A percentile compares a stretch with the other conserved stretches of the same genome.
phyloP scores from a whole-genome alignment of 495 filamentous ascomycete genomes.

The Xylaria sp. region DNA sequence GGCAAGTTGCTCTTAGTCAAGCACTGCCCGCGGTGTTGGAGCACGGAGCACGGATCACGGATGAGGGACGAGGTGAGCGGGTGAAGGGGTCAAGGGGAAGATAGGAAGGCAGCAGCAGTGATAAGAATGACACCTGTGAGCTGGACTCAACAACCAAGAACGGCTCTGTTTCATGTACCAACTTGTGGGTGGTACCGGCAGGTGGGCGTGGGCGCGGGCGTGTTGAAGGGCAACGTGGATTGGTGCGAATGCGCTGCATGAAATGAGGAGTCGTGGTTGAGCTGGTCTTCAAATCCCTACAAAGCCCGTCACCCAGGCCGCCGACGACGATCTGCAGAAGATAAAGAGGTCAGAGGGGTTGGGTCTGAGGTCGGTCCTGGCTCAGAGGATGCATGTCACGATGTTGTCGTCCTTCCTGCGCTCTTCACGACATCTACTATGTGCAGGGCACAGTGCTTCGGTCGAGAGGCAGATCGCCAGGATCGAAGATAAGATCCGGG shows the following conservation, averaged over 20 bases:
- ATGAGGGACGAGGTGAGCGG: slow-evolving; percentile 25
- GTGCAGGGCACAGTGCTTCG: not conserved
- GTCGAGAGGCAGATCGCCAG: slow-evolving; percentile 9
- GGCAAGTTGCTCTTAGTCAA: slow-evolving; percentile 8
- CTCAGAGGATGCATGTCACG: slow-evolving; percentile 5
- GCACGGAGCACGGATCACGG: no score
- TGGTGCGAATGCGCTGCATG: slow-evolving; percentile 27
- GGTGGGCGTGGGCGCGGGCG: slow-evolving; percentile 22
- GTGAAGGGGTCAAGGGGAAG: slow-evolving; percentile 16
- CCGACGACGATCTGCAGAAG: not conserved
- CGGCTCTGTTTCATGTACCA: slow-evolving; percentile 16
- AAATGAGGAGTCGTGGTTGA: slow-evolving; percentile 24
- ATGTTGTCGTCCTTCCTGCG: not conserved
- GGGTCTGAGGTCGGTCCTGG: slow-evolving; percentile 1
- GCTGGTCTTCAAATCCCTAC: slow-evolving; percentile 11
- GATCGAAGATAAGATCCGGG: slow-evolving; percentile 25
- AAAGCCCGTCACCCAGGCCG: slow-evolving; percentile 16
- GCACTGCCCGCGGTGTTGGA: slow-evolving; percentile 17
- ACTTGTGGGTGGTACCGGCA: slow-evolving; percentile 21
- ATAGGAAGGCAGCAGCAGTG: slow-evolving; percentile 12
- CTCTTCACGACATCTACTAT: not conserved
- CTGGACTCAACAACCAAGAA: slow-evolving; percentile 9
- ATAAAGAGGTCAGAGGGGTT: not conserved
- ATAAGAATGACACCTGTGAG: slow-evolving; percentile 17
- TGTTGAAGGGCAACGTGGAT: slow-evolving; percentile 20